A percentile compares a stretch with the other conserved stretches of the same genome.
Evolutionary conservation across 768 basidiomycete species (phyloP).

Genomic region (Phlegmacium glaucopus): DNA sequence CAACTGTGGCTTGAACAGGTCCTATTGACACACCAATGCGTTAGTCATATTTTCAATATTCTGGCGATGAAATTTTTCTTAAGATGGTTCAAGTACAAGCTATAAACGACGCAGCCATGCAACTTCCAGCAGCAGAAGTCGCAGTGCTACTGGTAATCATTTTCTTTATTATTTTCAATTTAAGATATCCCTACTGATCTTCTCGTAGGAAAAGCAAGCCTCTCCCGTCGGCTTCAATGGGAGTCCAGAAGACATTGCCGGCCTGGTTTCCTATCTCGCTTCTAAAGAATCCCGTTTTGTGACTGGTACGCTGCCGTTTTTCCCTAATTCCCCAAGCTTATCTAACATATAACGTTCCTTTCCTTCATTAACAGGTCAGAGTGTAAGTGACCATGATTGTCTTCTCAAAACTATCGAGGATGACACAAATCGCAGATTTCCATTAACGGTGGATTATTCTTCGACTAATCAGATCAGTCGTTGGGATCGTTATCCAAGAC

Average conservation of each 20-base stretch:
- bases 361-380: constrained; percentile 11
- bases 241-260: constrained; percentile 30
- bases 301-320: constrained; percentile 23
- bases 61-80: not conserved
- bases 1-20: constrained; percentile 3
- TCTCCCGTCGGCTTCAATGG: not conserved
- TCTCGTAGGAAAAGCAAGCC: constrained; percentile 7
- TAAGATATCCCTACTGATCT: not conserved
- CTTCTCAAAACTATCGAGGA: not conserved
- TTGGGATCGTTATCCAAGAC: not conserved
- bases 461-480: no score
- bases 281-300: constrained; percentile 34
- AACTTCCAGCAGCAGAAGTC: no score
- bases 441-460: constrained; percentile 18
- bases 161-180: no score
- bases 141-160: not conserved
- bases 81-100: no score
- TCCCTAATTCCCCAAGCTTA: not conserved
- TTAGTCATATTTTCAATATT: constrained; percentile 6
- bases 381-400: constrained; percentile 6
- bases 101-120: no score
- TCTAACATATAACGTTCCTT: not conserved
- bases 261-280: constrained; percentile 31
- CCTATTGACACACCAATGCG: constrained; percentile 13
- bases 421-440: constrained; percentile 18